phyloP scores from a whole-genome alignment of 176 grass and related monocot species.

The Puya raimondii region DNA sequence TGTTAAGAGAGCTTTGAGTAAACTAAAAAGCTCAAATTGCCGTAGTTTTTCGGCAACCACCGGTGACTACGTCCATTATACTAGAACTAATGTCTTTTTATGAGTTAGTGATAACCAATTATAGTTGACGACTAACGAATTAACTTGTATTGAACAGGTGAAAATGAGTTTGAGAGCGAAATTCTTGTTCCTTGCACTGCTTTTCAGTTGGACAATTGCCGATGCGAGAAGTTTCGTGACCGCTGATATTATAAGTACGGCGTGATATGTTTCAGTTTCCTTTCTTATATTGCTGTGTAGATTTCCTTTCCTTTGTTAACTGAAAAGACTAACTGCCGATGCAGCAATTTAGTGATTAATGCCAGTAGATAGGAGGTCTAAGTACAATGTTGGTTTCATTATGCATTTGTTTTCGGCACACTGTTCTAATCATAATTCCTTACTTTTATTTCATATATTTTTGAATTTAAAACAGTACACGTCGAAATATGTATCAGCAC shows the following conservation, averaged over 20 bases:
- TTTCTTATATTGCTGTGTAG: neutral
- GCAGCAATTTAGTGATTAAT: no score
- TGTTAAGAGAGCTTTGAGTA: no score
- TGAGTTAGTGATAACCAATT: neutral
- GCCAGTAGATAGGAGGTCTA: no score
- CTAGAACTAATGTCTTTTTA: neutral
- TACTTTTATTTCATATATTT: no score
- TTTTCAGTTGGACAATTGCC: slow-evolving; percentile 22
- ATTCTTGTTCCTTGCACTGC: slow-evolving; percentile 30
- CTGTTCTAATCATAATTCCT: no score
- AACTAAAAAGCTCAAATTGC: no score
- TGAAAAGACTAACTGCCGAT: neutral
- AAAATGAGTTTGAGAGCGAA: slow-evolving; percentile 22
- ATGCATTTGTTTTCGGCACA: no score
- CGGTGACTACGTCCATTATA: neutral
- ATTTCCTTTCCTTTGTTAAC: neutral
- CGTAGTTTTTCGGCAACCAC: no score
- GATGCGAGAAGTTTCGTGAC: slow-evolving; percentile 20
- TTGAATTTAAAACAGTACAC: no score
- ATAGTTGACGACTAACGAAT: neutral
- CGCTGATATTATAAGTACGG: slow-evolving; percentile 9
- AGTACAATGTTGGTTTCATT: no score
- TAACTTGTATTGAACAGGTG: neutral
- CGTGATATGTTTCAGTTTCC: neutral
- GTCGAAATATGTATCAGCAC: no score